Conservation (phyloP, 2,329 filamentous ascomycete species). For the Aureobasidium subglaciale region DNA sequence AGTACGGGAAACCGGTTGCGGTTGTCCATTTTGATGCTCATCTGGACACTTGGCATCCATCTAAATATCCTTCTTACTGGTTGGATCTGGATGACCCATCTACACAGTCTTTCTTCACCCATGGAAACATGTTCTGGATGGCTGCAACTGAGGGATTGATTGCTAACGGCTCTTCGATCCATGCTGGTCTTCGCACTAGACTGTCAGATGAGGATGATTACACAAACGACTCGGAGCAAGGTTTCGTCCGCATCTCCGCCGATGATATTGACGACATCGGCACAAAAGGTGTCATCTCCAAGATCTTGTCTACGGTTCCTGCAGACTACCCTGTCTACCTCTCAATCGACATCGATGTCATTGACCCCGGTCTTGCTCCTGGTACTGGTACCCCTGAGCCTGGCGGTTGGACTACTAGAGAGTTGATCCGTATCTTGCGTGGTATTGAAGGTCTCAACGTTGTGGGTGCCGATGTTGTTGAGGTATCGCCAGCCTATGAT, state of each 20-base stretch:
- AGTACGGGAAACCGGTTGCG: conserved; percentile 39
- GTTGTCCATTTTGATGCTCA: conserved; percentile 54
- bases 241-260: conserved; percentile 71
- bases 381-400: conserved; percentile 85
- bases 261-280: conserved; percentile 86
- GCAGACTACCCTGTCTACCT: conserved; percentile 74
- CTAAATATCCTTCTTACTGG: conserved; percentile 75
- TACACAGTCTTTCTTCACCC: conserved; percentile 69
- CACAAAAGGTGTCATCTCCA: conserved; percentile 58
- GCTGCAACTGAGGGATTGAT: conserved; percentile 75
- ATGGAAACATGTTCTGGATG: conserved; percentile 89
- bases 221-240: conserved; percentile 63
- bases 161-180: conserved; percentile 65
- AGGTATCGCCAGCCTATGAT: conserved; percentile 82
- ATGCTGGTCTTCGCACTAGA: conserved; percentile 75
- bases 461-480: conserved; percentile 84
- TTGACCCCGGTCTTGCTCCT: conserved; percentile 60
- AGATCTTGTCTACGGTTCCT: conserved; percentile 64
- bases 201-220: conserved; percentile 64
- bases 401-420: conserved; percentile 83
- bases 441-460: conserved; percentile 78
- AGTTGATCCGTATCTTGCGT: conserved; percentile 75
- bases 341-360: conserved; percentile 72
- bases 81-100: conserved; percentile 41
- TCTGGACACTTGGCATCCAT: conserved; percentile 79